phyloP scores from a whole-genome alignment of 768 basidiomycete species.

The Suillus luteus region DNA sequence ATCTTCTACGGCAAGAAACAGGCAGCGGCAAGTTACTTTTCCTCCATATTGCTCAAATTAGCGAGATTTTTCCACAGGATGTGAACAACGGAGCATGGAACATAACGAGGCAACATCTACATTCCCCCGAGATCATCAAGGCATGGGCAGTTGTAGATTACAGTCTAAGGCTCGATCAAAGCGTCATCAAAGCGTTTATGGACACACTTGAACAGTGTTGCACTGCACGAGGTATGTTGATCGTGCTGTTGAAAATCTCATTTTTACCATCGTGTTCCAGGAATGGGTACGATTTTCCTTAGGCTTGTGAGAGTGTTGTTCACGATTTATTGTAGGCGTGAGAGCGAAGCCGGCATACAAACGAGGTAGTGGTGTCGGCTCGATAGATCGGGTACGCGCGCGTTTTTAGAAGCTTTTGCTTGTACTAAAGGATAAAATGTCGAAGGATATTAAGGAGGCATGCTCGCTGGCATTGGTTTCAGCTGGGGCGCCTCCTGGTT shows the following conservation, averaged over 20 bases:
- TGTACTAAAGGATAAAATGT: slow-evolving; percentile 18
- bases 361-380: slow-evolving; percentile 9
- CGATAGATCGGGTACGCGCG: neutral
- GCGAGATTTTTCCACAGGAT: slow-evolving; percentile 19
- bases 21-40: neutral
- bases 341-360: slow-evolving; percentile 11
- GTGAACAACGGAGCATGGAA: slow-evolving; percentile 41
- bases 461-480: neutral
- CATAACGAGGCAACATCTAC: slow-evolving; percentile 32
- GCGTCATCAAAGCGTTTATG: slow-evolving; percentile 22
- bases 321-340: neutral
- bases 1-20: slow-evolving; percentile 32
- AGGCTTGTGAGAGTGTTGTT: neutral
- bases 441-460: slow-evolving; percentile 19
- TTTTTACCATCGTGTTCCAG: slow-evolving; percentile 14
- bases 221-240: slow-evolving; percentile 29
- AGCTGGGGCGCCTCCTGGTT: slow-evolving; percentile 1
- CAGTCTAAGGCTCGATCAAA: slow-evolving; percentile 13
- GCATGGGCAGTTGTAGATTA: slow-evolving; percentile 44
- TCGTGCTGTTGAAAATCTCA: neutral
- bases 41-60: neutral
- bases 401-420: neutral
- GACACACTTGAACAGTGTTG: slow-evolving; percentile 31
- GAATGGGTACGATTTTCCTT: slow-evolving; percentile 26
- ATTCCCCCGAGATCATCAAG: slow-evolving; percentile 25